Percentiles rank a stretch among this genome's conserved stretches.
phyloP scores from a whole-genome alignment of 2,329 filamentous ascomycete species.

The Hypocrella siamensis region DNA sequence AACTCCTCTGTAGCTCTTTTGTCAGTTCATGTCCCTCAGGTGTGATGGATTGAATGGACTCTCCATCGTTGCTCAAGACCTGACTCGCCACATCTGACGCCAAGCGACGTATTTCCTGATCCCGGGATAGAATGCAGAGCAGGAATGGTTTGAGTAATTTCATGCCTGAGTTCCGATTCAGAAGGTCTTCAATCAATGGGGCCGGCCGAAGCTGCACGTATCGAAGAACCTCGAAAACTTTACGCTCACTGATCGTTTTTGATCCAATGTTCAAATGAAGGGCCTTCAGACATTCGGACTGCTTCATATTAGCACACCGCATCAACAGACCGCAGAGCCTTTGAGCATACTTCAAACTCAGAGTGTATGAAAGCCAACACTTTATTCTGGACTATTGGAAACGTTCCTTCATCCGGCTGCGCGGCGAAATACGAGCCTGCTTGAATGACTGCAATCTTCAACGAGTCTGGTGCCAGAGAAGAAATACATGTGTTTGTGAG shows the following conservation, averaged over 20 bases:
- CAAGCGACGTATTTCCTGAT: constrained; percentile 31
- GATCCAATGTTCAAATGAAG: constrained; percentile 7
- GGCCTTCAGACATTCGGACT: constrained; percentile 2
- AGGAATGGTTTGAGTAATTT: constrained; percentile 33
- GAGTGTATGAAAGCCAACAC: constrained; percentile 37
- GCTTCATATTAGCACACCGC: not conserved
- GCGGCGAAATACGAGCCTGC: constrained; percentile 47
- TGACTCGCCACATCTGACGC: constrained; percentile 30
- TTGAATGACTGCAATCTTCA: constrained; percentile 47
- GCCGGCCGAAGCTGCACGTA: constrained; percentile 38
- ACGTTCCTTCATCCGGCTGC: constrained; percentile 30
- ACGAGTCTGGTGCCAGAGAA: constrained; percentile 37
- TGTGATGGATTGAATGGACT: constrained; percentile 11
- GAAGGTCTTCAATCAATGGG: constrained; percentile 15
- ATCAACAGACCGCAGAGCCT: too few relatives aligned
- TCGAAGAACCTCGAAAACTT: constrained; percentile 18
- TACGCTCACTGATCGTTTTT: constrained; percentile 22
- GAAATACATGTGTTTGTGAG: constrained; percentile 42
- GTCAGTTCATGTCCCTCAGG: constrained; percentile 11
- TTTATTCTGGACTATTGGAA: constrained; percentile 37
- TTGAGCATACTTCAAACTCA: constrained; percentile 1
- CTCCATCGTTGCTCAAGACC: constrained; percentile 22
- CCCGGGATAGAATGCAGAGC: constrained; percentile 35
- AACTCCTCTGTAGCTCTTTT: constrained; percentile 18
- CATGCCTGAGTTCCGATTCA: constrained; percentile 9